These are phyloP conservation scores for Metschnikowia santaceciliae DNA, from an alignment of 805 yeast species.

Conservation along the genomic window DNA sequence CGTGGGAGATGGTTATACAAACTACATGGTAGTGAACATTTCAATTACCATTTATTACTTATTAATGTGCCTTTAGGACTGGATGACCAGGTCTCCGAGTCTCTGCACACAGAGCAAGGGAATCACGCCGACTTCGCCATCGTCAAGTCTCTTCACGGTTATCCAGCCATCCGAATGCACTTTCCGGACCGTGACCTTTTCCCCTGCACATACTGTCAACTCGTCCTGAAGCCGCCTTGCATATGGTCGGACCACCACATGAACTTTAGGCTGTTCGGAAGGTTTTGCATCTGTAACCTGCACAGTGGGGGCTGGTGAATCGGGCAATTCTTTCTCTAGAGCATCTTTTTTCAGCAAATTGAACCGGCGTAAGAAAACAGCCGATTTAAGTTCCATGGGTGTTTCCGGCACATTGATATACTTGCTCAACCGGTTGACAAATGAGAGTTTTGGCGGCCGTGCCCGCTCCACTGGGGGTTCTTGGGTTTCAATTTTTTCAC, in stretches of 20 bases:
- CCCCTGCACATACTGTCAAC: slow-evolving; percentile 28
- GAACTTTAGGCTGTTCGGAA: not conserved
- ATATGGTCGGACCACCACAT: slow-evolving; percentile 26
- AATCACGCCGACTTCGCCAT: slow-evolving; percentile 27
- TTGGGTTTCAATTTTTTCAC: not conserved
- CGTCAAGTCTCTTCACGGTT: slow-evolving; percentile 20
- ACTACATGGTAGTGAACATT: not conserved
- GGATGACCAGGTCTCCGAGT: not conserved
- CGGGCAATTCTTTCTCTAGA: slow-evolving; percentile 16
- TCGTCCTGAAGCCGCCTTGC: slow-evolving; percentile 32
- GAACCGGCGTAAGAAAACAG: slow-evolving; percentile 32
- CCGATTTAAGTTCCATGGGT: slow-evolving; percentile 23
- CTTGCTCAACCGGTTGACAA: slow-evolving; percentile 21
- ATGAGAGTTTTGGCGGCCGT: not conserved
- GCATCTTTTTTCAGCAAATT: slow-evolving; percentile 21
- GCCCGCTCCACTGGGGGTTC: not conserved
- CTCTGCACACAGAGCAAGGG: slow-evolving; percentile 20
- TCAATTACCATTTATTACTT: not conserved
- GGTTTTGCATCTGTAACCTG: not conserved
- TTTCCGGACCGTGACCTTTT: slow-evolving; percentile 23
- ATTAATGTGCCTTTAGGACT: not conserved
- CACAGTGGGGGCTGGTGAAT: slow-evolving; percentile 15
- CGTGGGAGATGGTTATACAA: not conserved
- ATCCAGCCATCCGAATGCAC: slow-evolving; percentile 40
- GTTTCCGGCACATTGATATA: slow-evolving; percentile 21